Evolutionary conservation across 1,284 basidiomycete genomes (phyloP), one percentile per base, ranked within the genome.

Genomic region (Naganishia sp.): DNA sequence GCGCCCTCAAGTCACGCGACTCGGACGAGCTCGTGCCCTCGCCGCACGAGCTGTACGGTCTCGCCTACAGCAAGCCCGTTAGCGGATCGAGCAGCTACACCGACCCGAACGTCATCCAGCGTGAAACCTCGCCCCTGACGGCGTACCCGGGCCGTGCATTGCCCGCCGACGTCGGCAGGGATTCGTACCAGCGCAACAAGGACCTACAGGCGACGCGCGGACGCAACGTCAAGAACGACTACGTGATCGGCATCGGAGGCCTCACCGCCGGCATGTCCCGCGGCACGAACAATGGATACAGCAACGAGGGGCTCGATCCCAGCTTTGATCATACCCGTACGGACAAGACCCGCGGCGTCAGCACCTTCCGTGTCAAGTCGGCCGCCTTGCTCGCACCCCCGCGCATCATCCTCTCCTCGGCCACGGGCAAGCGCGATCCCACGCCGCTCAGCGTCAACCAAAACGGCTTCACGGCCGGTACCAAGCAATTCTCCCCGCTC

Each of bases 201-300:
- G 42, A 61, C 23, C 21, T 44, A 2, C 52, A 33, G n/a, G 52
- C 48, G 9, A 11, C 55, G 15, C n/a, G 45, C 10, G 48, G 46
- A 23, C 28, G 39, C n/a, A 31, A 28, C 28, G 25, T 36, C 16
- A 15, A 16, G 9, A 44, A 36, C 7, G 63, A 59, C 11, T 77
- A 70, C 70, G 73, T 77, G 10, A 72, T 78, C 54, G 72, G 73
- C n/a, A n/a, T 78, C 11, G 79, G 75, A 21, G 78, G 77, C 28
- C 10, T 78, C 21, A 78, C 77, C 0, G 77, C 69, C 3, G 56
- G 43, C 23, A 72, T 71, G 33, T 61, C 70, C 28, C 63, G 68
- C 16, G 49, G 59, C 43, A 36, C 66, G 67, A 55, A 63, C 65
- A 39, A 56, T 36, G 44, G 68, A 65, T 55, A 52, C 66, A 48